These are phyloP conservation scores for Infundibulicybe gibba DNA, from an alignment of 768 basidiomycete species.

Conservation along the genomic window DNA sequence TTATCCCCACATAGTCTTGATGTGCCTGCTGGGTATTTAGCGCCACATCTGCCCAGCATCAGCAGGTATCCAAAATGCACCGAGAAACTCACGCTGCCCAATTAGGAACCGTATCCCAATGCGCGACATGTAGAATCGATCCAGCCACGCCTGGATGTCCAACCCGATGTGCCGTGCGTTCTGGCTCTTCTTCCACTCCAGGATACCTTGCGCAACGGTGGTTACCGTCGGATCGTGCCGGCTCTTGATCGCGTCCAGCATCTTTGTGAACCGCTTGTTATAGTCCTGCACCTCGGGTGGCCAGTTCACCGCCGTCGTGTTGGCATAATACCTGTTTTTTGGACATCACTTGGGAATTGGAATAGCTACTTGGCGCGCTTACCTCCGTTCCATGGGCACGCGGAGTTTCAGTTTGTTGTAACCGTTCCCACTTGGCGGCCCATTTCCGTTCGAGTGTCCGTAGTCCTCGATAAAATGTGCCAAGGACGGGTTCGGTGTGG, in stretches of 20 bases:
- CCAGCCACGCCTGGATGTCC: conserved; percentile 94
- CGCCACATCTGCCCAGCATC: conserved; percentile 68
- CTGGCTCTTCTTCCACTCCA: conserved; percentile 89
- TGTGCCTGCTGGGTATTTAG: conserved; percentile 91
- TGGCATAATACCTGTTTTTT: conserved; percentile 77
- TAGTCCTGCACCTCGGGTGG: conserved; percentile 94
- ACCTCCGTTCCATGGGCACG: conserved; percentile 86
- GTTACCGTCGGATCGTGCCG: conserved; percentile 98
- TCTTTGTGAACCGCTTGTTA: conserved; percentile 86
- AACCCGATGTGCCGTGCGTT: conserved; percentile 70
- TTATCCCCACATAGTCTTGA: conserved; percentile 93
- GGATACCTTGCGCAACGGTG: conserved; percentile 92
- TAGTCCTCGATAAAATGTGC: conserved; percentile 22
- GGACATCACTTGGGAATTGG: not conserved
- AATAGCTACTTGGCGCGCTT: conserved; percentile 17
- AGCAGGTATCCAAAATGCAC: conserved; percentile 2
- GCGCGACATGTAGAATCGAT: conserved; percentile 94
- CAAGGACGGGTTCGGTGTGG: conserved; percentile 77
- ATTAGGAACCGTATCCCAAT: conserved; percentile 97
- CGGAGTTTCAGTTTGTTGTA: conserved; percentile 63
- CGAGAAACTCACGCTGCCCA: conserved; percentile 76
- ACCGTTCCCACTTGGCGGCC: conserved; percentile 28
- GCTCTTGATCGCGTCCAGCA: conserved; percentile 85
- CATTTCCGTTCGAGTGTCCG: conserved; percentile 11
- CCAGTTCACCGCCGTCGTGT: conserved; percentile 65